phyloP scores from a whole-genome alignment of 768 basidiomycete genomes.

The Gloeostereum incarnatum region DNA sequence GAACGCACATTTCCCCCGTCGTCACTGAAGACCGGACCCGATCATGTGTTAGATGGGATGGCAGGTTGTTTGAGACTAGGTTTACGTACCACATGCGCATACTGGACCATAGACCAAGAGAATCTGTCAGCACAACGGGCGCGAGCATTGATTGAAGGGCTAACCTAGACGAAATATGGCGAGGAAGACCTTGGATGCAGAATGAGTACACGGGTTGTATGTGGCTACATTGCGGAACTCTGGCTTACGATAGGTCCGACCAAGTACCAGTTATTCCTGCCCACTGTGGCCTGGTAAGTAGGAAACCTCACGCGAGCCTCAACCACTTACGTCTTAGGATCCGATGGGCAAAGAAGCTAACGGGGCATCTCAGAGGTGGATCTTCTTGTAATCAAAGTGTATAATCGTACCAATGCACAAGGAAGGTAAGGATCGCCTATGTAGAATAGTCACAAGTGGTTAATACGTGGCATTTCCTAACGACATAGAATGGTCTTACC shows the following conservation, averaged over 20 bases:
- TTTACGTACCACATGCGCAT: conserved; percentile 21
- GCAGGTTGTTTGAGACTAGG: not conserved
- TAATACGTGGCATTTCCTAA: not conserved
- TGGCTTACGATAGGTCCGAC: conserved; percentile 20
- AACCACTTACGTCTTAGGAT: conserved; percentile 25
- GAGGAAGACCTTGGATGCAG: conserved; percentile 12
- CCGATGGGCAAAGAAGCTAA: conserved; percentile 27
- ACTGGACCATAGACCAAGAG: conserved; percentile 2
- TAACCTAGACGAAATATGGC: conserved; percentile 19
- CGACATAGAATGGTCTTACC: not conserved
- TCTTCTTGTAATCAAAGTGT: not conserved
- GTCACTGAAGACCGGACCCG: conserved; percentile 11
- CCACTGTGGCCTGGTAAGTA: conserved; percentile 17
- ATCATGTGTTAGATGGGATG: not conserved
- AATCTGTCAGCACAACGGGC: not conserved
- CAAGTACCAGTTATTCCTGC: conserved; percentile 23
- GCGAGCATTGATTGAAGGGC: conserved; percentile 1
- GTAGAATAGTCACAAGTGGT: not conserved
- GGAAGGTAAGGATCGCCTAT: conserved; percentile 20
- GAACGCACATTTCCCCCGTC: conserved; percentile 19
- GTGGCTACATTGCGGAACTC: not conserved
- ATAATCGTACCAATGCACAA: conserved; percentile 17
- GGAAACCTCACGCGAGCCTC: not conserved
- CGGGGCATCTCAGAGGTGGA: not conserved
- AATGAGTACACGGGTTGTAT: not conserved